Conservation (phyloP, 371 early-diverging fungal species). For the Mortierella sp. region DNA sequence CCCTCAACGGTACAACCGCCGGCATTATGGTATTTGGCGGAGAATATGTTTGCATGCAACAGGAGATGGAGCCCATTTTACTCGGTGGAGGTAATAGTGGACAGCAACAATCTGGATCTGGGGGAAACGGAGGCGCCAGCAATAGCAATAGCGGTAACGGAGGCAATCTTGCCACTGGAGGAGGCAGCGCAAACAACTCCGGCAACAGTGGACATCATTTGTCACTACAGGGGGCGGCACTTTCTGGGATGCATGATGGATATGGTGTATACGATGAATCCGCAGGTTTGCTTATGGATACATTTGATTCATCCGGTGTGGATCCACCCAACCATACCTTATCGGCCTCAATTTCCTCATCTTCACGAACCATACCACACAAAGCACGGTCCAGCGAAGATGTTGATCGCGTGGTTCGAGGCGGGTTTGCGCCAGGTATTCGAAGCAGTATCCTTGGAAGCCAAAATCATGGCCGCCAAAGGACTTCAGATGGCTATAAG, state of each 20-base stretch:
- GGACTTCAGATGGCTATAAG: slow-evolving; percentile 52
- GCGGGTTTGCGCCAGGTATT: slow-evolving; percentile 22
- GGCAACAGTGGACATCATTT: slow-evolving; percentile 3
- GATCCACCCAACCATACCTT: slow-evolving; percentile 1
- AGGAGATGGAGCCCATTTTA: slow-evolving; percentile 86
- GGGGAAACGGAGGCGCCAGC: slow-evolving; percentile 7
- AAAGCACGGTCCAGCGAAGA: slow-evolving; percentile 45
- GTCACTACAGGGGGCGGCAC: slow-evolving; percentile 17
- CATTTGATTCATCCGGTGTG: slow-evolving; percentile 8
- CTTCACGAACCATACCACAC: slow-evolving; percentile 26
- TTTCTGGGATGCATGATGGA: slow-evolving; percentile 22
- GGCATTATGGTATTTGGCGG: slow-evolving; percentile 81
- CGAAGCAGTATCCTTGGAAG: slow-evolving; percentile 34
- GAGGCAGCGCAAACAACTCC: slow-evolving; percentile 16
- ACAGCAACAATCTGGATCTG: slow-evolving; percentile 8
- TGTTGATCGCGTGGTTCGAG: slow-evolving; percentile 12
- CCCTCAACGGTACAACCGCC: slow-evolving; percentile 64
- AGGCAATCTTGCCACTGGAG: slow-evolving; percentile 12
- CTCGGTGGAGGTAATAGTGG: slow-evolving; percentile 54
- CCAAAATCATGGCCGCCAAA: slow-evolving; percentile 40
- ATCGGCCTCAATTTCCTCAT: neutral
- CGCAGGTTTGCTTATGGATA: slow-evolving; percentile 41
- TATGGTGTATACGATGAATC: slow-evolving; percentile 32
- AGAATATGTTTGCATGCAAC: slow-evolving; percentile 86
- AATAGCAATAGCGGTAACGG: slow-evolving; percentile 16